Percentiles rank a stretch among this genome's conserved stretches.
Conservation (phyloP, 1,284 basidiomycete species). For the Blastosporella zonata region DNA sequence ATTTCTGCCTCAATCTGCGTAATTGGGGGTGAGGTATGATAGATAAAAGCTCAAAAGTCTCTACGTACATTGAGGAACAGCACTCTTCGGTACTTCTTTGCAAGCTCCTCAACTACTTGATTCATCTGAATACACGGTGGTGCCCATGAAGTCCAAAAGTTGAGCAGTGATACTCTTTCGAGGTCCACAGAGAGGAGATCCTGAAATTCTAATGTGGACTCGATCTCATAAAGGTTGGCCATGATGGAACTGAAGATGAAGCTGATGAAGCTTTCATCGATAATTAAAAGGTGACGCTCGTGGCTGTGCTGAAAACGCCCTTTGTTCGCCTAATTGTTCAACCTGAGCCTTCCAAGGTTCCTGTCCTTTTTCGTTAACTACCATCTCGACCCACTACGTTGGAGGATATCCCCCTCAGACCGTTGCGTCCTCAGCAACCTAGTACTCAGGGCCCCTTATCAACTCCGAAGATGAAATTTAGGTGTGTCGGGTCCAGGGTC, state of each 20-base stretch:
- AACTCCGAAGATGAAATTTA: constrained; percentile 22
- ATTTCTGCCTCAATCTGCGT: constrained; percentile 86
- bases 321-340: background rate
- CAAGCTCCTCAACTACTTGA: no score
- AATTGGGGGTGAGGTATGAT: no score
- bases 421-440: constrained; percentile 19
- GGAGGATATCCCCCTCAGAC: constrained; percentile 23
- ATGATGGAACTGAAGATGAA: background rate
- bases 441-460: constrained; percentile 9
- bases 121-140: no score
- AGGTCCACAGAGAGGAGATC: no score
- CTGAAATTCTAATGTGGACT: no score
- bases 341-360: background rate
- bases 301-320: background rate
- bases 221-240: no score
- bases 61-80: no score
- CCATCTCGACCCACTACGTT: constrained; percentile 8
- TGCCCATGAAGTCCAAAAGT: no score
- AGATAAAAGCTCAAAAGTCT: no score
- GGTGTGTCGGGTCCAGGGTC: constrained; percentile 15
- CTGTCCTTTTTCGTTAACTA: background rate
- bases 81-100: no score
- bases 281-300: background rate
- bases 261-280: background rate
- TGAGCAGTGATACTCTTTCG: no score